Evolutionary conservation across 768 basidiomycete genomes (phyloP).

Genomic region (Pulveroboletus sp.): DNA sequence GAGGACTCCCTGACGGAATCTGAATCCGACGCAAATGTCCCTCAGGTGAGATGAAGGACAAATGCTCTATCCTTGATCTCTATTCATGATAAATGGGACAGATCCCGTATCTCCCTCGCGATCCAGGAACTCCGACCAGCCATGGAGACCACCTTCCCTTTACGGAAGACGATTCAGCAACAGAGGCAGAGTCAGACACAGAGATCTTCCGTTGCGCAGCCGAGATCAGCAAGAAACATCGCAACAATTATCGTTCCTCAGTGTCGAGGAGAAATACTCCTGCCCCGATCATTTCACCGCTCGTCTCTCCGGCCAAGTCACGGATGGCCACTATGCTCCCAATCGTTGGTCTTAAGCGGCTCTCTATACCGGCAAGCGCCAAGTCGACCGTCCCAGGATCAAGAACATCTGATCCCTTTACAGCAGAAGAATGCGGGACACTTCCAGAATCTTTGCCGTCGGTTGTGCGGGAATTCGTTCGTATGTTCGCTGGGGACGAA

Average conservation of each 20-base stretch:
- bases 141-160: not conserved
- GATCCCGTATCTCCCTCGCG: not conserved
- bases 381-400: conserved; percentile 2
- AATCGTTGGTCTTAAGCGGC: not conserved
- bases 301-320: conserved; percentile 26
- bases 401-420: not conserved
- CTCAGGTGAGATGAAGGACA: conserved; percentile 7
- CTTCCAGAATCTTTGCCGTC: conserved; percentile 23
- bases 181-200: conserved; percentile 33
- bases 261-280: conserved; percentile 2
- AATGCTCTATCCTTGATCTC: not conserved
- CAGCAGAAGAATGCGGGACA: not conserved
- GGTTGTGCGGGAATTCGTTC: conserved; percentile 29
- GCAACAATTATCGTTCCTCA: not conserved
- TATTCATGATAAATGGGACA: not conserved
- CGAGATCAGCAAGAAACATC: conserved; percentile 13
- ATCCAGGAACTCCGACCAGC: too few relatives aligned
- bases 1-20: conserved; percentile 32
- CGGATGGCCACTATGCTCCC: conserved; percentile 4
- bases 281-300: conserved; percentile 22
- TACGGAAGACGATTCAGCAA: conserved; percentile 26
- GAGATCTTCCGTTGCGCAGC: conserved; percentile 21
- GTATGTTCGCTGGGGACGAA: conserved; percentile 33
- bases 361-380: conserved; percentile 8
- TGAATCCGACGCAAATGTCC: conserved; percentile 24